Evolutionary conservation across 2,329 filamentous ascomycete genomes (phyloP), one percentile per base, ranked within the genome.

Genomic region (Raffaelea albimanens): DNA sequence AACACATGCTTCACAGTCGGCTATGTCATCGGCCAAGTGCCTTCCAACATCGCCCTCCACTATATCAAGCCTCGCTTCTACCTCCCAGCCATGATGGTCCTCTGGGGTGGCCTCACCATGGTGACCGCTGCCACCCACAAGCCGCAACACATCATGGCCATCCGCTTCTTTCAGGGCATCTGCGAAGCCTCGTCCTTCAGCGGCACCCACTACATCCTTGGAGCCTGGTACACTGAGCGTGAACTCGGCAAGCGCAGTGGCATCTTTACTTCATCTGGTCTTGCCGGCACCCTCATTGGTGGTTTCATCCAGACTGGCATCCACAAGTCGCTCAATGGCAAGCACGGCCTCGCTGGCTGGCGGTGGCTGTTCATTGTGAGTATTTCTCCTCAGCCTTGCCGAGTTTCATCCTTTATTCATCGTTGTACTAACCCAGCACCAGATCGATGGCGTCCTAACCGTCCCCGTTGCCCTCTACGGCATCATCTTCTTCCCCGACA

Each of bases 41-140:
- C 78, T 0, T 75, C 72, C 45, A 82, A 81, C 55, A 59, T 83
- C 9, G 77, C 77, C 3, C 67, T 85, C 3, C 76, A 83, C 59
- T 80, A 82, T 54, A 58, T 85, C 50, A 72, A 72, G 44, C 81
- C 80, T 2, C 70, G 79, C n/a, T 67, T 76, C 51, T 84, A 77
- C 66, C 82, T 82, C 56, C 80, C 80, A 0, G 56, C 67, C 23
- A 82, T 80, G 71, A 81, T 82, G 73, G 48, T 82, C 19, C 57
- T 77, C 48, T 85, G 82, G 82, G 80, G 75, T 2, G 66, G 69
- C 0, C 61, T 85, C 22, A 85, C 81, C 2, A 81, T 83, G 75
- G 64, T 70, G 33, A 80, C 76, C 1, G 77, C 75, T 1, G 67
- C 71, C 3, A 69, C 65, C 0, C 68, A 73, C 8, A 67, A 64